Percentiles rank a stretch among this genome's conserved stretches.
phyloP scores from a whole-genome alignment of 495 filamentous ascomycete genomes.

The Tuber aestivum region DNA sequence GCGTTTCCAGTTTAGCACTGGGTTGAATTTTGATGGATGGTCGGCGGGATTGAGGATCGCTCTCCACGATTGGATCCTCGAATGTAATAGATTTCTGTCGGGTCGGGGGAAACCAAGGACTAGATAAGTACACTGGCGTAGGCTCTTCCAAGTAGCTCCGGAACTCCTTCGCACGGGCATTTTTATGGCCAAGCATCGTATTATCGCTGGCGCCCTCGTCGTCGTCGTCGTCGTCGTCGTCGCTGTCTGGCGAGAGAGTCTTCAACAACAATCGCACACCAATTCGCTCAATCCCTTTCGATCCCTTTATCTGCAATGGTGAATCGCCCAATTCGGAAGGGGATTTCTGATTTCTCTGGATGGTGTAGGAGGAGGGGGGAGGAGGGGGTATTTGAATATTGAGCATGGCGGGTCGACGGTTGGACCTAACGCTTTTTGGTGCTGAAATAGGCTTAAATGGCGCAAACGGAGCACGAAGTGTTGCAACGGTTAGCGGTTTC shows the following conservation, averaged over 20 bases:
- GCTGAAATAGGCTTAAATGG: conserved; percentile 25
- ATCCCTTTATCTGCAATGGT: conserved; percentile 14
- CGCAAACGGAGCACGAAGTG: conserved; percentile 28
- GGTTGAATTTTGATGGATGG: conserved; percentile 17
- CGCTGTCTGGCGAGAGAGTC: conserved; percentile 23
- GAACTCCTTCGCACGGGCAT: neutral
- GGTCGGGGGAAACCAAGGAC: conserved; percentile 27
- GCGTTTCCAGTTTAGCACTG: conserved; percentile 10
- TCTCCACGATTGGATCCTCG: neutral
- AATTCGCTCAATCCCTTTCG: conserved; percentile 22
- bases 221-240: conserved; percentile 4
- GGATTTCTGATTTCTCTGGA: conserved; percentile 9
- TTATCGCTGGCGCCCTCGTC: conserved; percentile 19
- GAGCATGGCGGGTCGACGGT: conserved; percentile 26
- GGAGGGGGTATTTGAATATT: conserved; percentile 24
- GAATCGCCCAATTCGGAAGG: conserved; percentile 18
- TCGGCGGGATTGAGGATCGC: conserved; percentile 7
- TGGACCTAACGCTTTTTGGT: conserved; percentile 16
- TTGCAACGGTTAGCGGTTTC: conserved; percentile 22
- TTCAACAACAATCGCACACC: conserved; percentile 30
- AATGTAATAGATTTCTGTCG: conserved; percentile 9
- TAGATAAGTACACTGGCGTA: conserved; percentile 16
- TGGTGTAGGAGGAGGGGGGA: conserved; percentile 6
- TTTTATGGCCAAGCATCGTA: conserved; percentile 8
- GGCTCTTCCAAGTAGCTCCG: conserved; percentile 10